Percentiles rank a stretch among this genome's conserved stretches.
phyloP scores from a whole-genome alignment of 2,329 filamentous ascomycete species.

The Penicillium capsulatum region DNA sequence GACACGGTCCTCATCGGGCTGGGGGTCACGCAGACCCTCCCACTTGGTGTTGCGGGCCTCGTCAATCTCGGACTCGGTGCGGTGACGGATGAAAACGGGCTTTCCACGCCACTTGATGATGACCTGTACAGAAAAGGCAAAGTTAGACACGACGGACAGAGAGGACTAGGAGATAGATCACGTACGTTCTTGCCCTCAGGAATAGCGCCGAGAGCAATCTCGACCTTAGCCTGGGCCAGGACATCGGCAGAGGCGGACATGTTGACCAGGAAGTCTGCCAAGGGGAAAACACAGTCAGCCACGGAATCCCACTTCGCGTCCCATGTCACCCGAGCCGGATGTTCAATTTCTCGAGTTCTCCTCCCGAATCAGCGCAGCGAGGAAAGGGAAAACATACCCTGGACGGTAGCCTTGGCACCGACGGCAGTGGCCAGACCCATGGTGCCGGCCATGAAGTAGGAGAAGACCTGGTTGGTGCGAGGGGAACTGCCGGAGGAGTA shows the following conservation, averaged over 20 bases:
- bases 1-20: slow-evolving; percentile 86
- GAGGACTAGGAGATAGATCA: slow-evolving; percentile 21
- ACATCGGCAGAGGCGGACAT: slow-evolving; percentile 99
- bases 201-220: slow-evolving; percentile 87
- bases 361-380: neutral
- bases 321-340: neutral
- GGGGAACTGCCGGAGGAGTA: slow-evolving; percentile 70
- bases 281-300: slow-evolving; percentile 26
- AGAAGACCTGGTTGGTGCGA: slow-evolving; percentile 77
- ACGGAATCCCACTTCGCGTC: neutral
- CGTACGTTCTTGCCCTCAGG: slow-evolving; percentile 99
- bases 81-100: slow-evolving; percentile 99
- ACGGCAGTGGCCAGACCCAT: slow-evolving; percentile 89
- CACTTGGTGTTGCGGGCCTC: slow-evolving; percentile 88
- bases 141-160: slow-evolving; percentile 10
- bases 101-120: slow-evolving; percentile 99
- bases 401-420: slow-evolving; percentile 94
- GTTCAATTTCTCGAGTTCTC: neutral
- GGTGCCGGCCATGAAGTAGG: slow-evolving; percentile 97
- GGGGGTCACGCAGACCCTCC: slow-evolving; percentile 79
- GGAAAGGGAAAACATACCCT: slow-evolving; percentile 63
- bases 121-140: slow-evolving; percentile 54
- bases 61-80: slow-evolving; percentile 86
- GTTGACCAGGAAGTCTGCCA: slow-evolving; percentile 98
- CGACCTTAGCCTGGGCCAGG: slow-evolving; percentile 98